Evolutionary conservation across 2,329 filamentous ascomycete species (phyloP).

Genomic region (Lachnellula arida): DNA sequence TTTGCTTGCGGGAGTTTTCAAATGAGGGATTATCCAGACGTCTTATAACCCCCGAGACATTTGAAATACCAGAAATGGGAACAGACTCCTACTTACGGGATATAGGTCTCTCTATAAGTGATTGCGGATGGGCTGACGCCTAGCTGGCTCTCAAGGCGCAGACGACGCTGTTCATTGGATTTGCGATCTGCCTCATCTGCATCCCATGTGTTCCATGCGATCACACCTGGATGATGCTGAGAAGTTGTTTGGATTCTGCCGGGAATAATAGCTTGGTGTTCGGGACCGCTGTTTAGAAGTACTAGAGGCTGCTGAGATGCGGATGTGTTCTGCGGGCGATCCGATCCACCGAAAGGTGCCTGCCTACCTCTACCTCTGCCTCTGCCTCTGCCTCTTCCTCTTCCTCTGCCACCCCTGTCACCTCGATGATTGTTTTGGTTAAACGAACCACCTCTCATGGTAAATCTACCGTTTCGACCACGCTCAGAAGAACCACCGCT

Average conservation of each 20-base stretch:
- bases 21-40: neutral
- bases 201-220: slow-evolving; percentile 1
- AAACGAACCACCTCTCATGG: too few relatives aligned
- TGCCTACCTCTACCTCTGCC: too few relatives aligned
- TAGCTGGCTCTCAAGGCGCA: neutral
- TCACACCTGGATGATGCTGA: neutral
- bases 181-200: slow-evolving; percentile 13
- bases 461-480: neutral
- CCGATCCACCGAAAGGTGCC: too few relatives aligned
- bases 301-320: neutral
- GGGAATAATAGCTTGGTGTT: neutral
- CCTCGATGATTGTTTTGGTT: too few relatives aligned
- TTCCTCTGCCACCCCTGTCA: too few relatives aligned
- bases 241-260: neutral
- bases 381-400: too few relatives aligned
- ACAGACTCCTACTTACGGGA: neutral
- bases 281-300: neutral
- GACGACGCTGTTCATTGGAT: neutral
- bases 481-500: neutral
- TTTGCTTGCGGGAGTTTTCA: too few relatives aligned
- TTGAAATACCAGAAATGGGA: neutral
- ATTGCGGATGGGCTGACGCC: neutral
- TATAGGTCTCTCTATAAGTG: slow-evolving; percentile 4
- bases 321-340: neutral
- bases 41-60: neutral